Conservation (phyloP, 345 rosid species). For the Excoecaria agallocha region DNA sequence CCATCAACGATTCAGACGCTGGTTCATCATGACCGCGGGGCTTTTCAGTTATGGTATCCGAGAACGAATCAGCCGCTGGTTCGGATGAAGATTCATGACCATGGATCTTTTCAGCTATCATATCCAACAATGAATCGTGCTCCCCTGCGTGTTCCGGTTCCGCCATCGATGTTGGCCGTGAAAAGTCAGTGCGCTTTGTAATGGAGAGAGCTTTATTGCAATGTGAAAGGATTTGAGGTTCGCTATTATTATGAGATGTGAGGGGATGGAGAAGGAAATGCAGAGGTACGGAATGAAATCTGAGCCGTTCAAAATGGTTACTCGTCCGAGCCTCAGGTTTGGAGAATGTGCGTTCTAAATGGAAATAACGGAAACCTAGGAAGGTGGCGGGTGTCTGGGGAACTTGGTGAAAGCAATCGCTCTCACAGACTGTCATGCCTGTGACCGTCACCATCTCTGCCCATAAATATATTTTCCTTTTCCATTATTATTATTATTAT, state of each 20-base stretch:
- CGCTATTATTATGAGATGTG: no score
- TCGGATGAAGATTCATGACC: slow-evolving; percentile 17
- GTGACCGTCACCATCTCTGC: background rate
- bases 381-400: background rate
- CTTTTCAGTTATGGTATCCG: slow-evolving; percentile 56
- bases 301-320: slow-evolving; percentile 20
- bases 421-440: background rate
- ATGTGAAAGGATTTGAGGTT: background rate
- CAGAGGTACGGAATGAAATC: slow-evolving; percentile 21
- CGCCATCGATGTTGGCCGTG: slow-evolving; percentile 30
- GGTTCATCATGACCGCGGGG: slow-evolving; percentile 31
- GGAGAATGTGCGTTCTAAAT: slow-evolving; percentile 9
- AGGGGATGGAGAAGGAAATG: background rate
- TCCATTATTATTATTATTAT: background rate
- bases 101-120: slow-evolving; percentile 51
- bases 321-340: slow-evolving; percentile 30
- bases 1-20: slow-evolving; percentile 32
- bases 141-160: slow-evolving; percentile 41
- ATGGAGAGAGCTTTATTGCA: background rate
- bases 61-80: slow-evolving; percentile 32
- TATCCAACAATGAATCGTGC: slow-evolving; percentile 42
- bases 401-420: background rate
- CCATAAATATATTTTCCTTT: no score
- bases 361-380: slow-evolving; percentile 23
- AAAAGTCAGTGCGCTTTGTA: background rate